Evolutionary conservation across 108 stramenopile species (phyloP).

Genomic region (Craspedostauros australis): DNA sequence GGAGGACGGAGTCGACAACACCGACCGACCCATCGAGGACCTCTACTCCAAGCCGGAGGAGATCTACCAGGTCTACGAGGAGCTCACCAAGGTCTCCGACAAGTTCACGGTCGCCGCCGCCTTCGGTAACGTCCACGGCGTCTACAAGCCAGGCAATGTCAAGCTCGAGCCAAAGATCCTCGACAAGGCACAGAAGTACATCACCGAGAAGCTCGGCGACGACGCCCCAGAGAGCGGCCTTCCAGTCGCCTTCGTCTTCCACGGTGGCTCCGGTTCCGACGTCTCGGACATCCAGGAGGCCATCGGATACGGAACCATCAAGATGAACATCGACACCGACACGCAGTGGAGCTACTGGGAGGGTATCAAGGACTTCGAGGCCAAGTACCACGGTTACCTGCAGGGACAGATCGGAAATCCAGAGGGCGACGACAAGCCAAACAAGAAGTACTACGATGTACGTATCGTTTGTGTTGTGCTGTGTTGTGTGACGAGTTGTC

Average conservation of each 20-base stretch:
- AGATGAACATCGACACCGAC: constrained; percentile 98
- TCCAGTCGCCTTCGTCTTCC: constrained; percentile 89
- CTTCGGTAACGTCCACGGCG: constrained; percentile 93
- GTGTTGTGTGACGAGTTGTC: neutral
- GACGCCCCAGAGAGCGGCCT: constrained; percentile 69
- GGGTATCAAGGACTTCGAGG: constrained; percentile 72
- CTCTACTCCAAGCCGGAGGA: constrained; percentile 94
- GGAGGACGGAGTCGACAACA: constrained; percentile 93
- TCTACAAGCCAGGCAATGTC: constrained; percentile 91
- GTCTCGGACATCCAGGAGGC: constrained; percentile 78
- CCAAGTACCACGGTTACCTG: constrained; percentile 74
- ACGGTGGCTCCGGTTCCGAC: constrained; percentile 85
- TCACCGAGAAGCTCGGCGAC: constrained; percentile 78
- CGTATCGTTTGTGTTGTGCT: constrained; percentile 10
- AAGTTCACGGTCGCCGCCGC: constrained; percentile 90
- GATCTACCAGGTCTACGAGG: constrained; percentile 71
- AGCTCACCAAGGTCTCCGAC: constrained; percentile 56
- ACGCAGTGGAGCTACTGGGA: constrained; percentile 93
- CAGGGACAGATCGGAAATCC: constrained; percentile 95
- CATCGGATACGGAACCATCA: constrained; percentile 82
- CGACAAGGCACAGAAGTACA: constrained; percentile 72
- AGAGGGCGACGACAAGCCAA: constrained; percentile 90
- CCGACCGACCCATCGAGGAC: constrained; percentile 66
- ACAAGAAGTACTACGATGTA: constrained; percentile 96
- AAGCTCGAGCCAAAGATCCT: constrained; percentile 86